A percentile compares a stretch with the other conserved stretches of the same genome.
Evolutionary conservation across 441 rosid genomes (phyloP).

Genomic region (Viola pubescens): DNA sequence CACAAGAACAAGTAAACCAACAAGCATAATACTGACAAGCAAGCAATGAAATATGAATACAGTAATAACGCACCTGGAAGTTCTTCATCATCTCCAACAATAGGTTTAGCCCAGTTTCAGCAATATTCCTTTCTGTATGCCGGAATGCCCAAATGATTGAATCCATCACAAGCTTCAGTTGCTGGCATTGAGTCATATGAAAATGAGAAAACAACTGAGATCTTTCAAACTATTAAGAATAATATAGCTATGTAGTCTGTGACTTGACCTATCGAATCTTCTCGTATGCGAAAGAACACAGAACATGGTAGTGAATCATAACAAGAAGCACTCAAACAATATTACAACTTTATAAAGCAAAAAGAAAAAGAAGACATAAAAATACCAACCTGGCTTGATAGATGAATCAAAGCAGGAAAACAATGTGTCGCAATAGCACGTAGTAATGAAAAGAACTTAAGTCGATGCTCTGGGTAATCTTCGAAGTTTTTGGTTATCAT

Average conservation of each 20-base stretch:
- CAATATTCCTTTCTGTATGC: constrained; percentile 98
- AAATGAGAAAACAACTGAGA: not conserved
- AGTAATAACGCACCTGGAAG: constrained; percentile 56
- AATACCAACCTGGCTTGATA: constrained; percentile 85
- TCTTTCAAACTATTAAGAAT: not conserved
- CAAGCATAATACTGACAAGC: constrained; percentile 1
- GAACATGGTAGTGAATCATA: not conserved
- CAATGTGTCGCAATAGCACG: constrained; percentile 96
- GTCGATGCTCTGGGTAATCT: constrained; percentile 98
- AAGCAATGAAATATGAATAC: not conserved
- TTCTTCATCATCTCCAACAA: constrained; percentile 91
- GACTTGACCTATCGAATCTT: not conserved
- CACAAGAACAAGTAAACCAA: constrained; percentile 17
- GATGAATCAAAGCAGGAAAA: constrained; percentile 83
- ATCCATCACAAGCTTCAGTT: constrained; percentile 97
- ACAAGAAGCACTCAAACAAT: not conserved
- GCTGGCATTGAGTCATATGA: constrained; percentile 35
- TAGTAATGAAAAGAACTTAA: constrained; percentile 96
- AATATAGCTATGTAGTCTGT: not conserved
- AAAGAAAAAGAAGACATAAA: constrained; percentile 11
- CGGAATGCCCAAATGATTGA: constrained; percentile 99
- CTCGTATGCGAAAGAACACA: not conserved
- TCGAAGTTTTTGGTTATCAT: constrained; percentile 99
- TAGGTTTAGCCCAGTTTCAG: constrained; percentile 94
- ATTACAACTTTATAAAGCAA: not conserved